phyloP scores from a whole-genome alignment of 495 filamentous ascomycete genomes.

The Penicillium canariense region DNA sequence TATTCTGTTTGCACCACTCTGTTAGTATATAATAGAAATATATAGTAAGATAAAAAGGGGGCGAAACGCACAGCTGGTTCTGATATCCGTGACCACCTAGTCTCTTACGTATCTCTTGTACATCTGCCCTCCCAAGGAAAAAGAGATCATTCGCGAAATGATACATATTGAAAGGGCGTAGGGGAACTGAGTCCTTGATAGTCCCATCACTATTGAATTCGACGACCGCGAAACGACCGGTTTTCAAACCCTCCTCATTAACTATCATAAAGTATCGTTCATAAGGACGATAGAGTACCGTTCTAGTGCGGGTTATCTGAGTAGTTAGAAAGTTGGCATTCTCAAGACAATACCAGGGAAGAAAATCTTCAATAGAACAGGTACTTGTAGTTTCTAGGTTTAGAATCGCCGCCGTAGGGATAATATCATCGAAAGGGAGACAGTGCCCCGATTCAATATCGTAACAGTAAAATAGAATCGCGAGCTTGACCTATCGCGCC shows the following conservation, averaged over 20 bases:
- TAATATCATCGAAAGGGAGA: not conserved
- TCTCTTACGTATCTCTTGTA: not conserved
- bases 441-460: conserved; percentile 13
- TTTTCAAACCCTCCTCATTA: conserved; percentile 7
- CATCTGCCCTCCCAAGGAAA: not conserved
- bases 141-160: conserved; percentile 1
- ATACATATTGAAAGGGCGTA: conserved; percentile 12
- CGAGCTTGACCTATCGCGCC: conserved; percentile 14
- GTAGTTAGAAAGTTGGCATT: conserved; percentile 3
- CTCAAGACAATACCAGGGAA: conserved; percentile 11
- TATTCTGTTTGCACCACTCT: conserved; percentile 2
- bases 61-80: conserved; percentile 7
- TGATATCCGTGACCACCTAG: conserved; percentile 8
- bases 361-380: conserved; percentile 8
- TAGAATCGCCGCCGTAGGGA: conserved; percentile 1
- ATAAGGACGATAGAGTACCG: conserved; percentile 4
- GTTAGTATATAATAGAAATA: not conserved
- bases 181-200: conserved; percentile 3
- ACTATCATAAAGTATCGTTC: conserved; percentile 1
- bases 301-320: conserved; percentile 4
- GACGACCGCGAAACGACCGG: conserved; percentile 6
- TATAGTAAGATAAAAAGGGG: not conserved
- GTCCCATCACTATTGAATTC: not conserved
- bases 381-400: conserved; percentile 10
- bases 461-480: conserved; percentile 10